A percentile compares a stretch with the other conserved stretches of the same genome.
These are phyloP conservation scores for Phaeosphaeriaceae sp. DNA, from an alignment of 2,329 filamentous ascomycete species.

Conservation along the genomic window DNA sequence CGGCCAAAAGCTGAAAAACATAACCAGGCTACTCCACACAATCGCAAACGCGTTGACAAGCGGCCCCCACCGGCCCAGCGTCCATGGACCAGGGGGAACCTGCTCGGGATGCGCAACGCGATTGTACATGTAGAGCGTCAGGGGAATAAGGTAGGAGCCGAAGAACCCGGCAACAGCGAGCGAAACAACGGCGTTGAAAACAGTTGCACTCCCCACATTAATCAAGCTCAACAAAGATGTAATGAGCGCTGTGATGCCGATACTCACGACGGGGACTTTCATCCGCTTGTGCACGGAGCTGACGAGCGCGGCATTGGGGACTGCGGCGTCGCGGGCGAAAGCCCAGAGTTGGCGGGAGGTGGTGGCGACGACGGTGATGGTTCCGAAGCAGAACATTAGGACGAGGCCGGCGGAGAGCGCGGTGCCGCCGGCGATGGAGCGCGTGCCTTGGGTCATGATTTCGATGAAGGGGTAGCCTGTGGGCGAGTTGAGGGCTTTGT, in stretches of 20 bases:
- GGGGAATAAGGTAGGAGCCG: slow-evolving; percentile 23
- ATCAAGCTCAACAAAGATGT: slow-evolving; percentile 21
- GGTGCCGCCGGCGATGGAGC: slow-evolving; percentile 21
- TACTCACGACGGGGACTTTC: slow-evolving; percentile 24
- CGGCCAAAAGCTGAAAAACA: slow-evolving; percentile 32
- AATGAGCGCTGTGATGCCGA: slow-evolving; percentile 13
- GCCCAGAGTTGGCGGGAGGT: slow-evolving; percentile 36
- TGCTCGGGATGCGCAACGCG: slow-evolving; percentile 12
- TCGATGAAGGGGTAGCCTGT: slow-evolving; percentile 47
- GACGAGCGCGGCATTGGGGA: slow-evolving; percentile 37
- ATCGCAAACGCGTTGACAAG: slow-evolving; percentile 19
- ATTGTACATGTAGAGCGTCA: slow-evolving; percentile 16
- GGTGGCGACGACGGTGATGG: slow-evolving; percentile 32
- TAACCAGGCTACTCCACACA: slow-evolving; percentile 18
- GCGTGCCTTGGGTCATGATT: slow-evolving; percentile 38
- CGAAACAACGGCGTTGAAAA: slow-evolving; percentile 29
- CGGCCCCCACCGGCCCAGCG: slow-evolving; percentile 16
- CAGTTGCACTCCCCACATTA: slow-evolving; percentile 22
- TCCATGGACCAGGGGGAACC: slow-evolving; percentile 13
- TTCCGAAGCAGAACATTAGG: slow-evolving; percentile 23
- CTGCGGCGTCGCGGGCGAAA: slow-evolving; percentile 32
- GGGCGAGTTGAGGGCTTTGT: slow-evolving; percentile 32
- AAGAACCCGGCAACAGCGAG: slow-evolving; percentile 25
- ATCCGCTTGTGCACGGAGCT: slow-evolving; percentile 16
- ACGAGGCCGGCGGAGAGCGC: slow-evolving; percentile 29